Evolutionary conservation across 2,329 filamentous ascomycete species (phyloP).

Genomic region (Aspergillus quadricinctus): DNA sequence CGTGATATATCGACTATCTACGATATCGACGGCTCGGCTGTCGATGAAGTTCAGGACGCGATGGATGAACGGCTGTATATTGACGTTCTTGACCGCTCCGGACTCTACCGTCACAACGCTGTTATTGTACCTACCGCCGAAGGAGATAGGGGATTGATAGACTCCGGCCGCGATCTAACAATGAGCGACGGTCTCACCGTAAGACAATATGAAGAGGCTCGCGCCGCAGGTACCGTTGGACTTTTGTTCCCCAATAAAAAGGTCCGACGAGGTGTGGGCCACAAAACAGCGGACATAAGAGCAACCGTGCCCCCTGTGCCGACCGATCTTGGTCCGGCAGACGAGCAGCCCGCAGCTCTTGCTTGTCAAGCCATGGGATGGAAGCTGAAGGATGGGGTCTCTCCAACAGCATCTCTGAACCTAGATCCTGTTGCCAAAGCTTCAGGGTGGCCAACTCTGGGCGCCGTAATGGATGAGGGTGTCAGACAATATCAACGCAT

Average conservation of each 20-base stretch:
- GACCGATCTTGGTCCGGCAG: constrained; percentile 59
- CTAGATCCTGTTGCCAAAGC: constrained; percentile 62
- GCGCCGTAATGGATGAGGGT: constrained; percentile 88
- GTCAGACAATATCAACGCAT: constrained; percentile 81
- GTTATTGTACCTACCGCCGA: constrained; percentile 67
- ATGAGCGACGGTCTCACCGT: constrained; percentile 69
- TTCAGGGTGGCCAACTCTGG: constrained; percentile 66
- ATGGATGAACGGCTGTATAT: constrained; percentile 91
- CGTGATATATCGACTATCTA: constrained; percentile 81
- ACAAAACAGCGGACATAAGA: constrained; percentile 50
- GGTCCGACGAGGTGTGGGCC: constrained; percentile 42
- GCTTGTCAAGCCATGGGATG: constrained; percentile 81
- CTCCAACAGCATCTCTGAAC: constrained; percentile 64
- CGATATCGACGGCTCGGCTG: constrained; percentile 60
- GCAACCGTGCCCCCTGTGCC: constrained; percentile 42
- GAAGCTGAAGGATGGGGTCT: constrained; percentile 62
- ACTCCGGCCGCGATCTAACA: constrained; percentile 73
- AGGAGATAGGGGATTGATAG: constrained; percentile 76
- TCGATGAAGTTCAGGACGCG: constrained; percentile 72
- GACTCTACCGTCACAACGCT: constrained; percentile 79
- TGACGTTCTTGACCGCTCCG: constrained; percentile 86
- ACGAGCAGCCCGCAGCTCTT: constrained; percentile 67
- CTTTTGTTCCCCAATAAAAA: constrained; percentile 40
- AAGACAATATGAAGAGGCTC: constrained; percentile 66
- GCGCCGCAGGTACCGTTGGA: constrained; percentile 53